Evolutionary conservation across 805 yeast species (phyloP).

Genomic region (Saccharomycopsis javanensis): DNA sequence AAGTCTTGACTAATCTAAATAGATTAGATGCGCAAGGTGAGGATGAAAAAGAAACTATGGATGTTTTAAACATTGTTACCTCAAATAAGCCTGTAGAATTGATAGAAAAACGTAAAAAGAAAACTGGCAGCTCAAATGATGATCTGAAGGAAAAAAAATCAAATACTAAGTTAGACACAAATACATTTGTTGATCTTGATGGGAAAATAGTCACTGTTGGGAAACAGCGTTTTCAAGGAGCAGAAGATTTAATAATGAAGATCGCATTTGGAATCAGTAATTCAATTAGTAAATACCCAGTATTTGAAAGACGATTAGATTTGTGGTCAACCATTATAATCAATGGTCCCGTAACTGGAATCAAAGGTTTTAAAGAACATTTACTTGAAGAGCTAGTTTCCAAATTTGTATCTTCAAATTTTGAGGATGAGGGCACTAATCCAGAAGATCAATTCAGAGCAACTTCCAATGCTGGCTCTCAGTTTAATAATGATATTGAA

Average conservation of each 20-base stretch:
- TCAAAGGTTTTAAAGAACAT: constrained; percentile 69
- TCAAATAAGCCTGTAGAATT: constrained; percentile 66
- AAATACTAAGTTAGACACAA: constrained; percentile 53
- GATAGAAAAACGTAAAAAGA: constrained; percentile 33
- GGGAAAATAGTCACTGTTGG: constrained; percentile 65
- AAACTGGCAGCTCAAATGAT: constrained; percentile 21
- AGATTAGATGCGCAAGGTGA: constrained; percentile 33
- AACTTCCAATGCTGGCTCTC: constrained; percentile 31
- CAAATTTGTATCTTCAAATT: constrained; percentile 38
- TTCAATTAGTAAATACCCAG: constrained; percentile 26
- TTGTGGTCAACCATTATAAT: constrained; percentile 77
- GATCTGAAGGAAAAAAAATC: constrained; percentile 27
- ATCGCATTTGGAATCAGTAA: constrained; percentile 47
- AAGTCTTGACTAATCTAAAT: constrained; percentile 64
- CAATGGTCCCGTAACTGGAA: constrained; percentile 67
- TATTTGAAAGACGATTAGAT: constrained; percentile 63
- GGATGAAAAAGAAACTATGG: constrained; percentile 62
- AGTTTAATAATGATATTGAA: constrained; percentile 66
- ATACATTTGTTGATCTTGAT: constrained; percentile 51
- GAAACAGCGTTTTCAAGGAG: constrained; percentile 80
- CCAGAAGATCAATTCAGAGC: constrained; percentile 23
- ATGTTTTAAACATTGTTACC: constrained; percentile 83
- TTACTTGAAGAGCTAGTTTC: constrained; percentile 47
- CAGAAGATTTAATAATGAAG: constrained; percentile 44
- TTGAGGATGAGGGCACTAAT: constrained; percentile 27